Base-by-base conservation (phyloP, 441 rosid species). In the Biscutella laevigata region DNA sequence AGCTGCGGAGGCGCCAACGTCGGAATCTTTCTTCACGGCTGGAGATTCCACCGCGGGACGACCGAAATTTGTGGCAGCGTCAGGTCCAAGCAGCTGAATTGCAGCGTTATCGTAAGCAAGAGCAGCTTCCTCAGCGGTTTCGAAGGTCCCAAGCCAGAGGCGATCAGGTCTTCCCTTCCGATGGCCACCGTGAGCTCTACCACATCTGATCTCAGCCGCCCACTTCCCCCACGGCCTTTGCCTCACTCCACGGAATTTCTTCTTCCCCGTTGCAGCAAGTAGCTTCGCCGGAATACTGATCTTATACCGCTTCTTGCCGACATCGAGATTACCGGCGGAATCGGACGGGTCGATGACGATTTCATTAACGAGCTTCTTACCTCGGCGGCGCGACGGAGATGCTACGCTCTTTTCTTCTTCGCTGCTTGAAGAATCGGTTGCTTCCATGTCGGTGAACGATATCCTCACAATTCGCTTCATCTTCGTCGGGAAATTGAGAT, bases 191-290 rank as follows among this genome's bases (percentile, higher is more conserved):
- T 44, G 42, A 44, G 70, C 38, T 10, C 61, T 82, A 1, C 95
- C 84, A 62, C 90, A 94, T 11, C 98, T 76, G 54, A 91, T 91
- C 85, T 91, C 98, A 1, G 98, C 96, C 4, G 98, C 98, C 94
- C 94, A 90, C 59, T 87, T 84, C 0, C 96, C 98, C 95, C 98
- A 87, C 0, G 96, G 96, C 53, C 98, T 74, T 68, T 80, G 90
- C 32, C 98, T 60, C 9, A 91, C 98, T 0, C 98, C 98, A 1
- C 98, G 79, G 38, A 74, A 91, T 82, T 85, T 91, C 63, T 52
- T 77, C 19, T 5, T 12, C 26, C 24, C 63, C 4, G 44, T 27
- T 2, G 54, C 22, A 1, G 24, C 41, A 0, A 36, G 16, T 0
- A 39, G 6, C 13, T 40, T 15, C 11, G 72, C 42, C 11, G 69